Evolutionary conservation across 768 basidiomycete genomes (phyloP).

Genomic region (Mycena rebaudengoi): DNA sequence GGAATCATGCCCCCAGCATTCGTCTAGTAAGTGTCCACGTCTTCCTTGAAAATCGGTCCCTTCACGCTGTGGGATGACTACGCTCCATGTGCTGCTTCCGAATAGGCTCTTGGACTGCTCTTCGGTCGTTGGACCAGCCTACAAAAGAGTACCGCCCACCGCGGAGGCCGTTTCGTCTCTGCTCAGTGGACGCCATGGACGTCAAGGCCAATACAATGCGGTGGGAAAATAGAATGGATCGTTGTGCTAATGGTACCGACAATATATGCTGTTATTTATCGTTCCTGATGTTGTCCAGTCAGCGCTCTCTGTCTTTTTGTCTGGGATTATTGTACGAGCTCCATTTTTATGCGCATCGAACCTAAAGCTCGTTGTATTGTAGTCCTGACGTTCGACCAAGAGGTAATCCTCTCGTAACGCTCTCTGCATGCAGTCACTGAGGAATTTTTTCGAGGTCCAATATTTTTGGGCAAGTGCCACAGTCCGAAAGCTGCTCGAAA

Average conservation of each 20-base stretch:
- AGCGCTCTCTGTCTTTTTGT: constrained; percentile 22
- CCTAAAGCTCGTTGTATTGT: background rate
- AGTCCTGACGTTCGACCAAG: constrained; percentile 24
- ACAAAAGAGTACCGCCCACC: background rate
- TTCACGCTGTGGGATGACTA: background rate
- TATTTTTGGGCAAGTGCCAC: constrained; percentile 27
- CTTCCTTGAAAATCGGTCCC: background rate
- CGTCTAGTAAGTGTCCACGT: background rate
- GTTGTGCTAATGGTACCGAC: constrained; percentile 19
- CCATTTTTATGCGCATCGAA: background rate
- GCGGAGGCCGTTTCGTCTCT: background rate
- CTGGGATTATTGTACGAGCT: constrained; percentile 22
- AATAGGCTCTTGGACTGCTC: constrained; percentile 1
- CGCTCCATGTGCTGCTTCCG: constrained; percentile 15
- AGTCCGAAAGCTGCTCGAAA: background rate
- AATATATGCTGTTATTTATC: background rate
- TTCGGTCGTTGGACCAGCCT: background rate
- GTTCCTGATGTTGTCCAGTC: constrained; percentile 1
- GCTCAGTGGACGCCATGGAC: background rate
- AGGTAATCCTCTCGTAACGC: constrained; percentile 1
- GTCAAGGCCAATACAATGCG: constrained; percentile 10
- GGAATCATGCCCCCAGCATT: too few species aligned
- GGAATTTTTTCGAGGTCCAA: constrained; percentile 4
- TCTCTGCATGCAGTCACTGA: background rate
- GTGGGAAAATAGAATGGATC: constrained; percentile 23